Evolutionary conservation across 164 flowering plant species (phyloP).

Genomic region (Berberis vulgaris): DNA sequence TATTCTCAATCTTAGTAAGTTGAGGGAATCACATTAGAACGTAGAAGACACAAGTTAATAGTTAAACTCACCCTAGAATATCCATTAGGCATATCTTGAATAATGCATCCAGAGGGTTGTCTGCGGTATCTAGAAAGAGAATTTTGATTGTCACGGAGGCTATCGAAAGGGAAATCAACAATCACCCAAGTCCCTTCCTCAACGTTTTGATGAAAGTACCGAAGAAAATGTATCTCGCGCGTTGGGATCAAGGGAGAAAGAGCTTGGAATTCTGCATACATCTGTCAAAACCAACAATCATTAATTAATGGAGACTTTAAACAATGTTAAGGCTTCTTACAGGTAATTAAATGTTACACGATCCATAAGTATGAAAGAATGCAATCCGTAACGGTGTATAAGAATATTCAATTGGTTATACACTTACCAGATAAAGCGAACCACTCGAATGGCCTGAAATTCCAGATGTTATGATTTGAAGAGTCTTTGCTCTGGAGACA

Average conservation of each 20-base stretch:
- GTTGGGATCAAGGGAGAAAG: slow-evolving; percentile 86
- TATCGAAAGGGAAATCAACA: slow-evolving; percentile 90
- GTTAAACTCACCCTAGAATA: slow-evolving; percentile 61
- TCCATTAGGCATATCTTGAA: slow-evolving; percentile 97
- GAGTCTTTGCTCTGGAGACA: slow-evolving; percentile 66
- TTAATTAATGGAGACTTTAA: not conserved
- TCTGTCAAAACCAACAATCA: slow-evolving; percentile 27
- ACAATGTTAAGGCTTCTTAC: not conserved
- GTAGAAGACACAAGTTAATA: not conserved
- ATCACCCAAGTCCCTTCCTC: slow-evolving; percentile 81
- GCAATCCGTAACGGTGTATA: too few species aligned
- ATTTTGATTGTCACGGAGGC: slow-evolving; percentile 38
- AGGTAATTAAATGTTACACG: too few species aligned
- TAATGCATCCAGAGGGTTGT: slow-evolving; percentile 82
- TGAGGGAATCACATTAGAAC: not conserved
- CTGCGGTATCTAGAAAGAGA: slow-evolving; percentile 49
- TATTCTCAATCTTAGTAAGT: too few species aligned
- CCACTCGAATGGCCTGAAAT: slow-evolving; percentile 59
- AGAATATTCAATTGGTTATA: not conserved
- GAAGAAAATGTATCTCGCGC: slow-evolving; percentile 67
- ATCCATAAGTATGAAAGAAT: too few species aligned
- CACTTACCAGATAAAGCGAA: slow-evolving; percentile 62
- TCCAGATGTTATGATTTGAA: slow-evolving; percentile 61
- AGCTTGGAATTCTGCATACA: slow-evolving; percentile 75
- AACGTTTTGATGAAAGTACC: slow-evolving; percentile 74